A percentile compares a stretch with the other conserved stretches of the same genome.
Conservation (phyloP, 2,329 filamentous ascomycete genomes). For the Arachnomyces sp. region DNA sequence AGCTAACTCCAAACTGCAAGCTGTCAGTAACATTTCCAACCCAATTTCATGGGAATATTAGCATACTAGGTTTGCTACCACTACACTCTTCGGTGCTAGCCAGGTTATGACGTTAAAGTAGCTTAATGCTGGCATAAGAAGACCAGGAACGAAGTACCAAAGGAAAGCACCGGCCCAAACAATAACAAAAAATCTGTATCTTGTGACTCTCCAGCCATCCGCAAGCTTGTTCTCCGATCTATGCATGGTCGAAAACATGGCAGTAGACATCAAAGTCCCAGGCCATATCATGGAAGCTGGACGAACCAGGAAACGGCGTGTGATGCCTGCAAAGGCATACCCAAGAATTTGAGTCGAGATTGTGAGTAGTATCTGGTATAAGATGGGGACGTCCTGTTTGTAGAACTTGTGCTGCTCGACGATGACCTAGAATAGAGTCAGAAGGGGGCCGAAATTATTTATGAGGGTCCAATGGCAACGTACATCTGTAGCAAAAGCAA, state of each 20-base stretch:
- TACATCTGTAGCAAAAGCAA: constrained; percentile 78
- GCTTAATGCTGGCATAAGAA: constrained; percentile 75
- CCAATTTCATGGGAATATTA: not conserved
- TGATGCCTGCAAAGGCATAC: constrained; percentile 78
- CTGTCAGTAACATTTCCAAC: constrained; percentile 3
- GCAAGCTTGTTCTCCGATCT: constrained; percentile 75
- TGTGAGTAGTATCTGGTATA: constrained; percentile 74
- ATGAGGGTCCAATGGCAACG: constrained; percentile 19
- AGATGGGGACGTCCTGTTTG: constrained; percentile 66
- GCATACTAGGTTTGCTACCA: constrained; percentile 65
- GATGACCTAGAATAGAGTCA: constrained; percentile 49
- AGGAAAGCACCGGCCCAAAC: constrained; percentile 64
- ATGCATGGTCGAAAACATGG: constrained; percentile 82
- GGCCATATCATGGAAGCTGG: constrained; percentile 91
- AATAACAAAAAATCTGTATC: constrained; percentile 76
- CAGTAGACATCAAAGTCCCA: constrained; percentile 76
- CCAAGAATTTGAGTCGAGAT: constrained; percentile 81
- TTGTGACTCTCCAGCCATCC: constrained; percentile 73
- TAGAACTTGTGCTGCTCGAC: constrained; percentile 88
- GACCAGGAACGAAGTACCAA: constrained; percentile 79
- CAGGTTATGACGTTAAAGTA: constrained; percentile 87
- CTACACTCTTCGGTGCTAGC: constrained; percentile 80
- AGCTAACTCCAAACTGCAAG: constrained; percentile 65
- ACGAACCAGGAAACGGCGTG: constrained; percentile 71
- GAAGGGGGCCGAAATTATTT: too few relatives aligned